Conservation (phyloP, 331 rosid species). For the Quercus phellos region DNA sequence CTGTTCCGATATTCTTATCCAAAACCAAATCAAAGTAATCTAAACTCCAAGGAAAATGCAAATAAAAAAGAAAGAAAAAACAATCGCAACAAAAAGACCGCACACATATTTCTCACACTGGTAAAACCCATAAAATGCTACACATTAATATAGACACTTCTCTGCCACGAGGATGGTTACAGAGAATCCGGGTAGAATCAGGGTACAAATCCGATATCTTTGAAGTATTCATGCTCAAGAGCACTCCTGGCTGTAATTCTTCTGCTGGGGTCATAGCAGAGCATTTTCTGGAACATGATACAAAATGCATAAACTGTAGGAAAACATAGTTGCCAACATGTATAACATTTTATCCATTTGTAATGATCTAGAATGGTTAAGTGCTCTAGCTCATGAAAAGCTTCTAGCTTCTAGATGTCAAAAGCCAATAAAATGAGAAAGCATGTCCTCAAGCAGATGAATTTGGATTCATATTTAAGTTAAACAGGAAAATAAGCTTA, state of each 20-base stretch:
- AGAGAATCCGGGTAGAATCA: conserved; percentile 48
- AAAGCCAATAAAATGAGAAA: background rate
- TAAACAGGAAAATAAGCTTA: background rate
- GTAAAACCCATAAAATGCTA: conserved; percentile 51
- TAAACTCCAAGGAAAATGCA: conserved; percentile 5
- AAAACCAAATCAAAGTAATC: conserved; percentile 19
- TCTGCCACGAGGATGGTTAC: conserved; percentile 21
- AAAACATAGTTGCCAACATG: background rate
- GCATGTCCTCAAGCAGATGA: background rate
- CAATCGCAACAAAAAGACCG: conserved; percentile 8
- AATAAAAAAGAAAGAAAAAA: background rate
- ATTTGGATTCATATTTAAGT: background rate
- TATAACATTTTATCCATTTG: background rate
- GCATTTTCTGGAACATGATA: conserved; percentile 61
- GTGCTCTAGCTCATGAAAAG: background rate
- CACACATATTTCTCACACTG: conserved; percentile 52
- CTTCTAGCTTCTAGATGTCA: background rate
- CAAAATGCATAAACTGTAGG: background rate
- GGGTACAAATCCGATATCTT: conserved; percentile 67
- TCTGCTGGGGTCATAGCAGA: conserved; percentile 78
- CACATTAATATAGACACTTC: conserved; percentile 57
- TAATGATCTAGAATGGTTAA: background rate
- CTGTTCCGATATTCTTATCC: conserved; percentile 20
- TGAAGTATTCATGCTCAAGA: conserved; percentile 85
- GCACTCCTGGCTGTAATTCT: conserved; percentile 78